These are phyloP conservation scores for Hirsutella minnesotensis DNA, from an alignment of 2,329 filamentous ascomycete species.

Conservation along the genomic window DNA sequence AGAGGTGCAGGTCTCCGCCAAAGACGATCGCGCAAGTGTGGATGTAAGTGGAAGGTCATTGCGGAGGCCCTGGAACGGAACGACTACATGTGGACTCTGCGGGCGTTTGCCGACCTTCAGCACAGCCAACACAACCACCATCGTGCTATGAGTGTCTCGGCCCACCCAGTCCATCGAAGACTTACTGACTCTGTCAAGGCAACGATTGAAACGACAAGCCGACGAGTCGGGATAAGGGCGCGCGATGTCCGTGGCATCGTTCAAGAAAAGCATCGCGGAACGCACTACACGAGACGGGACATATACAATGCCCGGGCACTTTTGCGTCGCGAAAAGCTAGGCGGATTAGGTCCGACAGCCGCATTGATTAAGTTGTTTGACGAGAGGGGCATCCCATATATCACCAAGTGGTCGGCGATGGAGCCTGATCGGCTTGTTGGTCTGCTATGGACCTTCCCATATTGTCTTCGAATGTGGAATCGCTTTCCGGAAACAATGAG, in stretches of 20 bases:
- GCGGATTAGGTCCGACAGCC: too few relatives aligned
- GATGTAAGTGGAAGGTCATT: constrained; percentile 8
- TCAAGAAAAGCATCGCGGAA: too few relatives aligned
- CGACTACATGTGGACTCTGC: constrained; percentile 4
- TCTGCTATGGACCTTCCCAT: constrained; percentile 3
- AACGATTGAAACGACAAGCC: constrained; percentile 6
- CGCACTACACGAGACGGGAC: too few relatives aligned
- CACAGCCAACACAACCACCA: constrained; percentile 4
- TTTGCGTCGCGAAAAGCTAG: too few relatives aligned
- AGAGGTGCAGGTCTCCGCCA: too few relatives aligned
- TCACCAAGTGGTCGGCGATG: not conserved
- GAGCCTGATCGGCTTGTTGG: not conserved
- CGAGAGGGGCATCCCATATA: not conserved
- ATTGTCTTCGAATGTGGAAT: constrained; percentile 3
- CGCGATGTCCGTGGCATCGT: constrained; percentile 2
- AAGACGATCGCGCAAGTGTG: constrained; percentile 7
- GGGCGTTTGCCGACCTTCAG: constrained; percentile 1
- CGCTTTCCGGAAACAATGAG: constrained; percentile 2
- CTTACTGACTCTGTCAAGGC: too few relatives aligned
- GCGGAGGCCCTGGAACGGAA: constrained; percentile 5
- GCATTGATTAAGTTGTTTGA: too few relatives aligned
- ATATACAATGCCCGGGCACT: too few relatives aligned
- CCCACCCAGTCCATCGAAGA: too few relatives aligned
- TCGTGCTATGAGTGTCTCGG: constrained; percentile 1
- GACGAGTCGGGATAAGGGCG: constrained; percentile 2